phyloP scores from a whole-genome alignment of 2,329 filamentous ascomycete genomes.

The Colletotrichum acutatum region DNA sequence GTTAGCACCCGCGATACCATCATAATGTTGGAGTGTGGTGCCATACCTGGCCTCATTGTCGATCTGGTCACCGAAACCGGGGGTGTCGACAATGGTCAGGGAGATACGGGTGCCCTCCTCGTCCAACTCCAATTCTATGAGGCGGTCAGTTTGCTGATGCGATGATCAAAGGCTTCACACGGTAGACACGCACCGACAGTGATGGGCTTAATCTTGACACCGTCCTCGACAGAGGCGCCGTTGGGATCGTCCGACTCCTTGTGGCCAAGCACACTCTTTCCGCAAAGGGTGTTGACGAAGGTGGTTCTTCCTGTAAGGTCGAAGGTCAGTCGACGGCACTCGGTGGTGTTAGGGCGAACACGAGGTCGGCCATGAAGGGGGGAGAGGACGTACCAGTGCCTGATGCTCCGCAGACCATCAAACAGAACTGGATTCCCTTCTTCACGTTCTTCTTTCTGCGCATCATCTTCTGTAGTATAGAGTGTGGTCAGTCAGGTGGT shows the following conservation, averaged over 20 bases:
- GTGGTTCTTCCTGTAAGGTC: constrained; percentile 83
- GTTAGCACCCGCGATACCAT: background rate
- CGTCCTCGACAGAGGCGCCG: constrained; percentile 92
- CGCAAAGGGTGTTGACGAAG: constrained; percentile 99
- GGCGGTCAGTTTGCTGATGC: constrained; percentile 14
- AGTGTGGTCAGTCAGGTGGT: constrained; percentile 42
- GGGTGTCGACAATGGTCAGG: constrained; percentile 97
- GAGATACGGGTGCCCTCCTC: constrained; percentile 99
- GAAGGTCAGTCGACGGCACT: constrained; percentile 21
- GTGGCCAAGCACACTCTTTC: constrained; percentile 88
- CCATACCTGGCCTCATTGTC: constrained; percentile 96
- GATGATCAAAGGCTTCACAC: background rate
- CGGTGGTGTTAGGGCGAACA: background rate
- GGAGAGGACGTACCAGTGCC: constrained; percentile 86
- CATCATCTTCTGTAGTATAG: constrained; percentile 81
- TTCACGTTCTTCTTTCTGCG: constrained; percentile 99
- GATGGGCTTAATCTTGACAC: constrained; percentile 97
- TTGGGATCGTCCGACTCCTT: constrained; percentile 93
- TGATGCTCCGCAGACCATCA: constrained; percentile 99
- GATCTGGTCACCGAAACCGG: constrained; percentile 98
- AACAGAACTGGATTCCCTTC: constrained; percentile 99
- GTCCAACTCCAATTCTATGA: constrained; percentile 88
- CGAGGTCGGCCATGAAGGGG: constrained; percentile 32
- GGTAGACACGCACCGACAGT: constrained; percentile 81
- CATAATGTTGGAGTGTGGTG: background rate